Base-by-base conservation (phyloP, 331 rosid genomes). In the Prunus yedoensis region DNA sequence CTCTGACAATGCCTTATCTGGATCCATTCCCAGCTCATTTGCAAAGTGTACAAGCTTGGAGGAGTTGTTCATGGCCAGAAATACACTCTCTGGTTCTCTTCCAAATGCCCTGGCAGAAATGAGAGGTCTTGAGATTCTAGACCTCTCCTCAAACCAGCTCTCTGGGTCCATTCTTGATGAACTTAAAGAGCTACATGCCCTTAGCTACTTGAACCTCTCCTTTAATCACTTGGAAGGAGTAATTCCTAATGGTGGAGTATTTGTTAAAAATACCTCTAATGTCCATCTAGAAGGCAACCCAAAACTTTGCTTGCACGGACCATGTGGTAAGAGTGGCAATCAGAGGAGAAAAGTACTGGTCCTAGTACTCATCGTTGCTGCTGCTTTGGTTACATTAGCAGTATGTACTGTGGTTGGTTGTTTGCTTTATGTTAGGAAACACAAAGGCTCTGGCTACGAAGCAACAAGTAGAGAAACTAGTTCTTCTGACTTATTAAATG, bases 121-220 rank as follows among this genome's bases (percentile, higher is more conserved):
- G 45, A 88, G 57, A 87, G 93, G 87, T 32, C 79, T 93, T 43
- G 93, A 80, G 71, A 74, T 74, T 65, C 77, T 91, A 73, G 97
- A 93, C 66, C 86, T 93, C 2, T 89, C 98, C 53, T 84, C 88
- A 50, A 93, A 91, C 91, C 85, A 84, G 64, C 89, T 93, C 69
- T 82, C 90, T 7, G 93, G 97, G 47, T 60, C 81, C 47, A 87
- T 93, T 82, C 98, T 96, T 64, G 3, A 27, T 38, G 87, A 83
- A 60, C 91, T 90, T 68, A 80, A 80, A 82, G 68, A 82, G 0
- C 65, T 92, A 4, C 70, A 11, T 0, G 91, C 43, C 70, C 90
- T 92, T 66, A 50, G 32, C 53, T 75, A 43, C 62, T 85, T 92
- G 52, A 87, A 92, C 74, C 83, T 93, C 10, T 90, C 97, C 23